phyloP scores from a whole-genome alignment of 2,329 filamentous ascomycete species.

The Tolypocladium guangdongense region DNA sequence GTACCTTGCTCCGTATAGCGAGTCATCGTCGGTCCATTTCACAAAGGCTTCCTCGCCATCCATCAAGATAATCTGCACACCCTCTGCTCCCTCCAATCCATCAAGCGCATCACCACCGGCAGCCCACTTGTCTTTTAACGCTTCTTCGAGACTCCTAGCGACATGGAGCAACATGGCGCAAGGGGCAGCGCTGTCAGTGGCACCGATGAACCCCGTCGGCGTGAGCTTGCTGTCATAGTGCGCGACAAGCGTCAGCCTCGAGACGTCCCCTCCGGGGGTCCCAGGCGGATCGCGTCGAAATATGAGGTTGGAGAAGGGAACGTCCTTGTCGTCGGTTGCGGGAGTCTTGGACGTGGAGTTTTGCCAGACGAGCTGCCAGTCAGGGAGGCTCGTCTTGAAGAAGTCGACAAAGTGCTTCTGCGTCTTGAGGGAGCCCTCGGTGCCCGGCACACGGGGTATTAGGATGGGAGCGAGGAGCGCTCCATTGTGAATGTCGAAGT shows the following conservation, averaged over 20 bases:
- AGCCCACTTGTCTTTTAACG: slow-evolving; percentile 73
- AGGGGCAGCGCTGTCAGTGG: slow-evolving; percentile 85
- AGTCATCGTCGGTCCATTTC: slow-evolving; percentile 70
- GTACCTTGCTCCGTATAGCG: slow-evolving; percentile 76
- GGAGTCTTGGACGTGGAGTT: slow-evolving; percentile 86
- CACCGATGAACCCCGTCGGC: slow-evolving; percentile 82
- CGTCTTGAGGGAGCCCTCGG: slow-evolving; percentile 59
- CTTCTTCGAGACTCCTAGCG: slow-evolving; percentile 67
- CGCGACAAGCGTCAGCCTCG: slow-evolving; percentile 74
- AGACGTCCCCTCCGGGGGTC: slow-evolving; percentile 61
- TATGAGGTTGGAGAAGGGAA: slow-evolving; percentile 83
- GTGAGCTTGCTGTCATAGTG: slow-evolving; percentile 83
- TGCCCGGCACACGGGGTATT: slow-evolving; percentile 79
- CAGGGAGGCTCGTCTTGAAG: slow-evolving; percentile 62
- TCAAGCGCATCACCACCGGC: slow-evolving; percentile 51
- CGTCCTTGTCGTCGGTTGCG: slow-evolving; percentile 52
- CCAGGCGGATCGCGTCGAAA: slow-evolving; percentile 83
- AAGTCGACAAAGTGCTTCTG: slow-evolving; percentile 78
- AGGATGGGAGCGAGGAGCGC: slow-evolving; percentile 77
- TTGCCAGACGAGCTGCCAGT: slow-evolving; percentile 74
- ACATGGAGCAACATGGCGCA: slow-evolving; percentile 90
- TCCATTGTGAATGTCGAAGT: slow-evolving; percentile 71
- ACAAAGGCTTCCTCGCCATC: slow-evolving; percentile 93
- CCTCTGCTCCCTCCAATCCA: slow-evolving; percentile 62
- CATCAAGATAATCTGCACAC: slow-evolving; percentile 79